Evolutionary conservation across 176 grass and related monocot genomes (phyloP).

Genomic region (Aegilops longissima): DNA sequence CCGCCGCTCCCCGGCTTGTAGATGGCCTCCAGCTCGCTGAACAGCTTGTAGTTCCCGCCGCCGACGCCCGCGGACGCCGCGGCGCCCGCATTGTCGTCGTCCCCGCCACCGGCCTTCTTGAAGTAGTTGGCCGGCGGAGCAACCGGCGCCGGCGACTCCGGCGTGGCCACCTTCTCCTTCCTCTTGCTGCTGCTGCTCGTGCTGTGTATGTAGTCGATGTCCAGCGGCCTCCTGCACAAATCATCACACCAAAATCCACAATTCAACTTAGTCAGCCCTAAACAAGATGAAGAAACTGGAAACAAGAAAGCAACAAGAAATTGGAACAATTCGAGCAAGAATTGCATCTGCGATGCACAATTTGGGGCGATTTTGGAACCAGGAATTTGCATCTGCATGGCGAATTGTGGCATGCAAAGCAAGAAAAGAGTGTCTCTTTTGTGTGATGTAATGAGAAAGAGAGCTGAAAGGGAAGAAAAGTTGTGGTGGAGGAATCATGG

Average conservation of each 20-base stretch:
- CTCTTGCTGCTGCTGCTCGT: conserved; percentile 81
- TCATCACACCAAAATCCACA: background rate
- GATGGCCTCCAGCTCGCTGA: conserved; percentile 97
- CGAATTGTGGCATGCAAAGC: conserved; percentile 22
- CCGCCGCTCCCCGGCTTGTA: conserved; percentile 77
- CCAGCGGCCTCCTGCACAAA: conserved; percentile 72
- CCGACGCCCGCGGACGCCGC: background rate
- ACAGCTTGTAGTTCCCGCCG: conserved; percentile 89
- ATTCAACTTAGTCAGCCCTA: background rate
- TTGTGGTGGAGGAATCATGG: conserved; percentile 25
- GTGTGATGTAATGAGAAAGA: conserved; percentile 25
- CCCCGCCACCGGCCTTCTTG: conserved; percentile 53
- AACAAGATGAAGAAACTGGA: background rate
- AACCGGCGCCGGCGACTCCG: conserved; percentile 32
- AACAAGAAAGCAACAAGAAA: background rate
- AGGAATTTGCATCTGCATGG: background rate
- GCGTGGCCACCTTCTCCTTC: conserved; percentile 60
- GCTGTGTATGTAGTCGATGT: conserved; percentile 88
- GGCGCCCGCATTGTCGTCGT: conserved; percentile 24
- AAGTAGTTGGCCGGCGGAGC: conserved; percentile 31
- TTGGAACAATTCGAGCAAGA: background rate
- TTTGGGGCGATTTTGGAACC: background rate
- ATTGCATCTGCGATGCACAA: background rate
- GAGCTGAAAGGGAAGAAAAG: background rate
- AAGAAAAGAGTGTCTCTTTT: conserved; percentile 8